Evolutionary conservation across 1,139 yeast genomes (phyloP), one percentile per base, ranked within the genome.

Genomic region (Hansenula lynferdii): DNA sequence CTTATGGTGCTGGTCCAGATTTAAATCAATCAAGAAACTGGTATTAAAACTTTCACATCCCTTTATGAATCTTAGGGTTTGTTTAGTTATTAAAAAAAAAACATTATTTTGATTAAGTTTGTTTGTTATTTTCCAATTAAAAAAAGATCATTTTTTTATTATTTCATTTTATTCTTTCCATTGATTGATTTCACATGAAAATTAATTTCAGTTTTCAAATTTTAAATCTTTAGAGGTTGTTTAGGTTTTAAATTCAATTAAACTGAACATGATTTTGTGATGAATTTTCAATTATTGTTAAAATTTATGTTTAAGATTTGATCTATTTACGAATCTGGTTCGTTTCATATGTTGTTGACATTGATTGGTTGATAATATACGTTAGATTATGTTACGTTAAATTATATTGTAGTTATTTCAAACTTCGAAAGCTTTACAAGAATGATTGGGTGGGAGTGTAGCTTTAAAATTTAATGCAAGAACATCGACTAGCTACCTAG

Each of bases 1-100:
- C 40, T 22, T 43, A 42, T 30, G 41, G 37, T 23, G 35, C 31
- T 31, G 47, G 37, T 23, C 34, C 31, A 28, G 47, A 44, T 17
- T 44, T 25, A 6, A 31, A 35, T 9, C 20, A 14, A 14, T n/a
- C n/a, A n/a, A 35, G 37, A 29, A 16, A 22, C 9, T 35, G 37
- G 37, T 35, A 23, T 16, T 28, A 35, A 26, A 26, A 12, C 12
- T 29, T 7, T 16, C 6, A 8, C 9, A 5, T 8, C 14, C 6
- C 14, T 5, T 26, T 15, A 15, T 15, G 28, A 26, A 12, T 24
- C n/a, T 23, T 23, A 24, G n/a, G 6, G 6, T 24, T 14, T 24
- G 15, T 24, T 24, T 24, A 9, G 8, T 24, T 12, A 4, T 20
- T 20, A 8, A 20, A 20, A 20, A 24, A 24, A 24, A 24, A 24